Base-by-base conservation (phyloP, 2,329 filamentous ascomycete genomes). In the Daldinia sp. region DNA sequence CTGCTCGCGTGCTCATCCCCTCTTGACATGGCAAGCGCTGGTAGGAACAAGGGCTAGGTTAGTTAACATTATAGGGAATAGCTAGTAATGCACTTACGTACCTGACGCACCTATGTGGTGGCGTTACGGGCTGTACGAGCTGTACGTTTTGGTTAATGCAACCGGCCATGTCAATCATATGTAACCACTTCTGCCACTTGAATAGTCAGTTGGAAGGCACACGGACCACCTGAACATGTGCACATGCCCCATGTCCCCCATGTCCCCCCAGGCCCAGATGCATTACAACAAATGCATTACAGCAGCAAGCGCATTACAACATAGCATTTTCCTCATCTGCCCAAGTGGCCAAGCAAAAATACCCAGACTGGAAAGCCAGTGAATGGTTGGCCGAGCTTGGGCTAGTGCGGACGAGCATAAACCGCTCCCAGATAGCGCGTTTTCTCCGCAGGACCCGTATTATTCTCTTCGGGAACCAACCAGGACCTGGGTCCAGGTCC, bases 331-430 rank as follows among this genome's bases (percentile, higher is more conserved):
- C 35, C 35, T 39, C 35, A 39, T 39, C 35, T 39, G 35, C 35
- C 35, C 35, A 39, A 39, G 35, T 39, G 13, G 35, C 35, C 35
- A 39, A 39, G 35, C 35, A 15, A 39, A 42, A 42, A 20, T 35
- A 42, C n/a, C 15, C 41, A 42, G 18, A 7, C 41, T 9, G 41
- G 41, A 42, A 42, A 35, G 9, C 33, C 33, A 35, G 41, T 39
- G n/a, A 42, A 20, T 15, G 41, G n/a, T 53, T 39, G 60, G 33
- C 68, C 65, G 58, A 56, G 44, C 18, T 61, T 63, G 62, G 63
- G 63, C 56, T 63, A 70, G 68, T 35, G 6, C 23, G 3, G 41
- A 66, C 71, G 71, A 74, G 68, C 53, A 75, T 70, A 75, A 74
- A 67, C 72, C 72, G 71, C 70, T 70, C 65, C 33, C 12, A 30